phyloP scores from a whole-genome alignment of 2,329 filamentous ascomycete species.

The Phialophora chinensis region DNA sequence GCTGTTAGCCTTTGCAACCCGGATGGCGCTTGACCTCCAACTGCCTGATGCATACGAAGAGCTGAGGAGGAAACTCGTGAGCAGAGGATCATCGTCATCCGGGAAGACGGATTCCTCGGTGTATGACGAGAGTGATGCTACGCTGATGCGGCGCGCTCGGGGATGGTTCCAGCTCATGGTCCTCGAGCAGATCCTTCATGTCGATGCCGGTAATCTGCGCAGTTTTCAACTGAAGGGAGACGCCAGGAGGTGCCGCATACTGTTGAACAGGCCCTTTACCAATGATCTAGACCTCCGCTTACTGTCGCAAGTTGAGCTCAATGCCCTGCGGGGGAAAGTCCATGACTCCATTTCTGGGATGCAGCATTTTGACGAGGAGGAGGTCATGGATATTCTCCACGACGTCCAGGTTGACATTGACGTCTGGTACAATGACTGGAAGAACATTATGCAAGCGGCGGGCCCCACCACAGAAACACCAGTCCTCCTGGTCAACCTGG shows the following conservation, averaged over 20 bases:
- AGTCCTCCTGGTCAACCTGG: constrained; percentile 54
- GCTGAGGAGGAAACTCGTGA: constrained; percentile 43
- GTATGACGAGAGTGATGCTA: constrained; percentile 21
- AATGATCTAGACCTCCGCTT: constrained; percentile 59
- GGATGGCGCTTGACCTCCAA: constrained; percentile 58
- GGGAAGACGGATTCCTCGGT: background rate
- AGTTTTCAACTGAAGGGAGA: constrained; percentile 48
- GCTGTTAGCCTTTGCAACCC: constrained; percentile 57
- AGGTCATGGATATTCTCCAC: constrained; percentile 50
- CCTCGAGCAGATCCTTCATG: constrained; percentile 57
- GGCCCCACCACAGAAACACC: constrained; percentile 44
- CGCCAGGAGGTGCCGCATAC: constrained; percentile 53
- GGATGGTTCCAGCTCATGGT: constrained; percentile 62
- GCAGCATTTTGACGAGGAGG: constrained; percentile 43
- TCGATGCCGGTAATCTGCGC: constrained; percentile 54
- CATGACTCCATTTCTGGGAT: constrained; percentile 45
- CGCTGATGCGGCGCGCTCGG: constrained; percentile 52
- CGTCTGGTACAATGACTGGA: constrained; percentile 50
- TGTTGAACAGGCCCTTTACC: constrained; percentile 52
- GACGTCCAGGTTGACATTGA: constrained; percentile 57
- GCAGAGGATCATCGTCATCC: constrained; percentile 35
- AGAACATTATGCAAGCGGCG: constrained; percentile 41
- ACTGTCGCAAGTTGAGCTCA: constrained; percentile 58
- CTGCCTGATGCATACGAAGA: constrained; percentile 54
- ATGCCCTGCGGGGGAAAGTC: constrained; percentile 40